These are phyloP conservation scores for Ustilago lituana DNA, from an alignment of 1,284 basidiomycete species.

Conservation along the genomic window DNA sequence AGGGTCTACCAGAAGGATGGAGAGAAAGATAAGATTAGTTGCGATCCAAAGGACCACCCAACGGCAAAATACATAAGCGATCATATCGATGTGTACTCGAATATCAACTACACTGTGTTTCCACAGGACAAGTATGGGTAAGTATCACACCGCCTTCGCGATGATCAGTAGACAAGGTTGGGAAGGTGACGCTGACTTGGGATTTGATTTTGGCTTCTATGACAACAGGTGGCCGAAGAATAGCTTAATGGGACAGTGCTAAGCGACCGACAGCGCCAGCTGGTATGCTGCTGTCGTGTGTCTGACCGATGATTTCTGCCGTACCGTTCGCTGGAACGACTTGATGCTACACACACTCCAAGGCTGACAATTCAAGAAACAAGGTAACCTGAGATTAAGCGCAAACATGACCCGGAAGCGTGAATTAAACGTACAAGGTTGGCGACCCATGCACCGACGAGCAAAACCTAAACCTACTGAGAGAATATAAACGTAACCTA, in stretches of 20 bases:
- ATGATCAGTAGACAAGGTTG: too few relatives aligned
- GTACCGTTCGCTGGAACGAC: too few relatives aligned
- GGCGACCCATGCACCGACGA: neutral
- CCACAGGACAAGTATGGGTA: constrained; percentile 25
- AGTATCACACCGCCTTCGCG: constrained; percentile 3
- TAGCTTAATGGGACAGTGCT: constrained; percentile 38
- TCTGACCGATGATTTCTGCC: too few relatives aligned
- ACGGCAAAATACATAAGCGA: constrained; percentile 61
- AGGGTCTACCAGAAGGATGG: constrained; percentile 58
- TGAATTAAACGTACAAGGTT: constrained; percentile 7
- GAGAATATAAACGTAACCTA: neutral
- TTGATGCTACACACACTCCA: too few relatives aligned
- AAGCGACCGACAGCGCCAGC: too few relatives aligned
- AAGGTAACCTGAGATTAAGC: constrained; percentile 13
- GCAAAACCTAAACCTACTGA: too few relatives aligned
- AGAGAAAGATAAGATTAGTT: constrained; percentile 38
- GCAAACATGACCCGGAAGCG: neutral
- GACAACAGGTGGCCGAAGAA: constrained; percentile 54
- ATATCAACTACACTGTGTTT: constrained; percentile 47
- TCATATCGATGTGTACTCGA: constrained; percentile 60
- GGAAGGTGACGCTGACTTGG: constrained; percentile 21
- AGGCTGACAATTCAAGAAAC: too few relatives aligned
- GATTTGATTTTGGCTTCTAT: constrained; percentile 14
- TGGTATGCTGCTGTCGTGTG: too few relatives aligned
- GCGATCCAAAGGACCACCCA: constrained; percentile 61